phyloP scores from a whole-genome alignment of 2,329 filamentous ascomycete species.

The Calonectria hongkongensis region DNA sequence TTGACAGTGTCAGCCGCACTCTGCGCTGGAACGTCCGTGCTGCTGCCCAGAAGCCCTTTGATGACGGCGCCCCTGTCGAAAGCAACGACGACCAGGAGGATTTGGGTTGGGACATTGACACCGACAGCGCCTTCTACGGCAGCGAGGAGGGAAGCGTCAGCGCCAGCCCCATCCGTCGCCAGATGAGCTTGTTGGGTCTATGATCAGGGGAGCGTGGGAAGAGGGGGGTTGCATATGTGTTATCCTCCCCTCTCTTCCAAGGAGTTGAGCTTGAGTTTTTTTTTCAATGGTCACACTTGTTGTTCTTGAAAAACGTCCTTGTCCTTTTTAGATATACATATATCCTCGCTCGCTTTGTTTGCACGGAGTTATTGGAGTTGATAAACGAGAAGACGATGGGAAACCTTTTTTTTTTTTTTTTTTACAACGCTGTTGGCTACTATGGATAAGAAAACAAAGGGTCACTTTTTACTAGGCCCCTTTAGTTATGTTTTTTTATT shows the following conservation, averaged over 20 bases:
- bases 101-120: constrained; percentile 94
- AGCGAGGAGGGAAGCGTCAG: constrained; percentile 83
- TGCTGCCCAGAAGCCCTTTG: constrained; percentile 93
- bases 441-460: constrained; percentile 10
- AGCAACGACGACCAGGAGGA: constrained; percentile 72
- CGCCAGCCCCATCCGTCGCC: constrained; percentile 80
- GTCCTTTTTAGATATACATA: not conserved
- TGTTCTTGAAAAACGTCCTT: constrained; percentile 33
- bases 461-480: not conserved
- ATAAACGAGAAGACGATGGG: constrained; percentile 31
- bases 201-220: constrained; percentile 41
- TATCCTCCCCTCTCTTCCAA: not conserved
- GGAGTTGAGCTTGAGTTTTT: not conserved
- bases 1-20: constrained; percentile 94
- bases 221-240: not conserved
- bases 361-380: constrained; percentile 52
- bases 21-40: constrained; percentile 96
- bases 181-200: constrained; percentile 82
- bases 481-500: not conserved
- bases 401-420: constrained; percentile 9
- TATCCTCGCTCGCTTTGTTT: constrained; percentile 14
- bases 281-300: constrained; percentile 12
- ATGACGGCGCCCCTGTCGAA: constrained; percentile 63
- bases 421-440: constrained; percentile 4
- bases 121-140: constrained; percentile 82